These are phyloP conservation scores for Barnettozyma sp. DNA, from an alignment of 805 yeast species.

Conservation along the genomic window DNA sequence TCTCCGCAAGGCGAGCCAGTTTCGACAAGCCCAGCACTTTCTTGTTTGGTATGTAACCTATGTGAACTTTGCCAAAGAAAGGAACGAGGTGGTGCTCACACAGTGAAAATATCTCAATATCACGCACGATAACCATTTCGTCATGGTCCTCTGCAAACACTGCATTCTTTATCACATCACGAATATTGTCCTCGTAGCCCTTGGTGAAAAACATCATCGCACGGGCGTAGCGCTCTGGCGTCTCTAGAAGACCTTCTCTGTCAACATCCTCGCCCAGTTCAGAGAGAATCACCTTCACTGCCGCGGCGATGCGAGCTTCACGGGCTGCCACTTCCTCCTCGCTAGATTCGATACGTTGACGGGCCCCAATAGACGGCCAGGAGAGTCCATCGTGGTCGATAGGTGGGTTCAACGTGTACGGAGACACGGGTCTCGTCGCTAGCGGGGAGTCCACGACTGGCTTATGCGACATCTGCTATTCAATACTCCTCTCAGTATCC, in stretches of 20 bases:
- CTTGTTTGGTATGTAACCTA: slow-evolving; percentile 95
- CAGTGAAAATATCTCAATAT: slow-evolving; percentile 83
- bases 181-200: slow-evolving; percentile 91
- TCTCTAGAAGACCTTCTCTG: slow-evolving; percentile 85
- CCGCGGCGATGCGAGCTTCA: slow-evolving; percentile 72
- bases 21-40: slow-evolving; percentile 89
- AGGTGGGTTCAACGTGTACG: slow-evolving; percentile 77
- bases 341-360: slow-evolving; percentile 63
- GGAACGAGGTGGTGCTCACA: slow-evolving; percentile 99
- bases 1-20: slow-evolving; percentile 91
- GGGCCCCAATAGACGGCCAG: slow-evolving; percentile 89
- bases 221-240: slow-evolving; percentile 93
- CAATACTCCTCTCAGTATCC: too few species aligned
- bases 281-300: slow-evolving; percentile 56
- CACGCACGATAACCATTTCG: slow-evolving; percentile 97
- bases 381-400: slow-evolving; percentile 87
- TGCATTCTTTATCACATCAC: slow-evolving; percentile 89
- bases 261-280: slow-evolving; percentile 89
- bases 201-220: slow-evolving; percentile 95
- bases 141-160: slow-evolving; percentile 98
- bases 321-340: slow-evolving; percentile 59
- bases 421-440: slow-evolving; percentile 73
- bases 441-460: slow-evolving; percentile 43
- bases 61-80: slow-evolving; percentile 93
- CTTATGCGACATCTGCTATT: slow-evolving; percentile 3